These are phyloP conservation scores for Colletotrichum musae DNA, from an alignment of 2,329 filamentous ascomycete species.

Conservation along the genomic window DNA sequence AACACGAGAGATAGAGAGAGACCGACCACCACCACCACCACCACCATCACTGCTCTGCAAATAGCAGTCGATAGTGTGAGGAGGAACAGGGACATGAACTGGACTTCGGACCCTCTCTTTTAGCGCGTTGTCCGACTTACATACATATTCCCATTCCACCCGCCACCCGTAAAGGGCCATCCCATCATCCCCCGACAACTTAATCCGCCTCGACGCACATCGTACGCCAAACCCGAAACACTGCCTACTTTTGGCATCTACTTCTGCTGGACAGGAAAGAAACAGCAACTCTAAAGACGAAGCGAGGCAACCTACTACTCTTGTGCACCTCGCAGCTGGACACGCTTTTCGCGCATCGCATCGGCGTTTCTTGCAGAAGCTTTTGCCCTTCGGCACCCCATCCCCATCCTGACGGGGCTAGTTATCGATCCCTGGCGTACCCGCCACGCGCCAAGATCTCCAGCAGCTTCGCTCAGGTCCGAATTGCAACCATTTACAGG, in stretches of 20 bases:
- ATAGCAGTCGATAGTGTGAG: not conserved
- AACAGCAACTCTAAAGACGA: constrained; percentile 33
- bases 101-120: constrained; percentile 32
- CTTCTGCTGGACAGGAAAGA: constrained; percentile 41
- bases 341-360: constrained; percentile 19
- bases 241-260: constrained; percentile 38
- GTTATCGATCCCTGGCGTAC: constrained; percentile 40
- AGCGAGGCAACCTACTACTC: constrained; percentile 5
- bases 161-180: constrained; percentile 34
- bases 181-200: constrained; percentile 39
- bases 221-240: constrained; percentile 40
- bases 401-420: constrained; percentile 25
- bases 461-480: constrained; percentile 36
- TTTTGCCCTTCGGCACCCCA: constrained; percentile 27
- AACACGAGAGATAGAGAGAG: not conserved
- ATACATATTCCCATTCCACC: constrained; percentile 30
- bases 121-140: constrained; percentile 38
- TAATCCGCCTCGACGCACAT: constrained; percentile 39
- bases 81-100: constrained; percentile 24
- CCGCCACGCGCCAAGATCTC: constrained; percentile 41
- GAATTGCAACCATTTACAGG: constrained; percentile 38
- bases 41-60: not conserved
- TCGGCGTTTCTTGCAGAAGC: constrained; percentile 38
- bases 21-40: too few species aligned
- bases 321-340: not conserved